Conservation (phyloP, 2,329 filamentous ascomycete genomes). For the Exophiala spinifera region DNA sequence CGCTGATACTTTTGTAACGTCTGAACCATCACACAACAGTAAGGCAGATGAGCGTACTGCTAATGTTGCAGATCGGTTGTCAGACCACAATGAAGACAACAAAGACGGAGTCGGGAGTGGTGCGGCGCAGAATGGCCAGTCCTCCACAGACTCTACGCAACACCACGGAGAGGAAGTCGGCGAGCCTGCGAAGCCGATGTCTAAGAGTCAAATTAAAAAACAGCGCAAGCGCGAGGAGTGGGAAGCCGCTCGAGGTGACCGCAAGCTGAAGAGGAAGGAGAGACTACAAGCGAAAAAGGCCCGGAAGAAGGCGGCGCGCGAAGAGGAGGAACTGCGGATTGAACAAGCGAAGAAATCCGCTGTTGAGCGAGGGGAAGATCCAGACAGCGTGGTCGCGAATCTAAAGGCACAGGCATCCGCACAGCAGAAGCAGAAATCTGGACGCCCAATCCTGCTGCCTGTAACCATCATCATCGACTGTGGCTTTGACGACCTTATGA, state of each 20-base stretch:
- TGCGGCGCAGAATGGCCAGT: not conserved
- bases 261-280: slow-evolving; percentile 58
- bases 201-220: slow-evolving; percentile 85
- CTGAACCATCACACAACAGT: slow-evolving; percentile 10
- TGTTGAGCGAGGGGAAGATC: slow-evolving; percentile 16
- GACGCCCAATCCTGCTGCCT: slow-evolving; percentile 59
- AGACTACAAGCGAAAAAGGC: slow-evolving; percentile 54
- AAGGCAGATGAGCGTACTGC: slow-evolving; percentile 12
- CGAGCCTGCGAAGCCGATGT: slow-evolving; percentile 46
- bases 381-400: slow-evolving; percentile 12
- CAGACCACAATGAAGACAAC: slow-evolving; percentile 22
- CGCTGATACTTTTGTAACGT: slow-evolving; percentile 20
- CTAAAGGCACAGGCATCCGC: no score
- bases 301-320: slow-evolving; percentile 42
- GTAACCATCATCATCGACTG: slow-evolving; percentile 85
- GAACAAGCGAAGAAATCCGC: slow-evolving; percentile 28
- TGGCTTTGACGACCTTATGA: slow-evolving; percentile 87
- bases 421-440: slow-evolving; percentile 31
- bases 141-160: not conserved
- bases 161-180: slow-evolving; percentile 3
- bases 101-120: no score
- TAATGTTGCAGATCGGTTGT: slow-evolving; percentile 30
- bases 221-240: slow-evolving; percentile 68
- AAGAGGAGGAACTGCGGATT: slow-evolving; percentile 31
- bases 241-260: slow-evolving; percentile 66